phyloP scores from a whole-genome alignment of 495 filamentous ascomycete genomes.

The Penicillium malachiteum region DNA sequence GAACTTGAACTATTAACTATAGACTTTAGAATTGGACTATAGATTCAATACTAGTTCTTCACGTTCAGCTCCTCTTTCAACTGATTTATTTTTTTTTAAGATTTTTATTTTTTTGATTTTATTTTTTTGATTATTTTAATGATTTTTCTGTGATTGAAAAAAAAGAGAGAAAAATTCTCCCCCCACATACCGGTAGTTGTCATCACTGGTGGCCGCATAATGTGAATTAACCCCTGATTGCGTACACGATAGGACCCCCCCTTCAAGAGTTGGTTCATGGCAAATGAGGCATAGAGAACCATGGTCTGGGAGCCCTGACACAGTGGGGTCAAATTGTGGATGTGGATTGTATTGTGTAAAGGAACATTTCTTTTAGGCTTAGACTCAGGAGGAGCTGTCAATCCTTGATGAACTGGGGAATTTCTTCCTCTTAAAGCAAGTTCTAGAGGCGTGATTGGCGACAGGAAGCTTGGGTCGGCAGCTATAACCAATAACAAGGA shows the following conservation, averaged over 20 bases:
- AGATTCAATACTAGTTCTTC: background rate
- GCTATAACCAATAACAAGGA: conserved; percentile 23
- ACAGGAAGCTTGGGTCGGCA: conserved; percentile 21
- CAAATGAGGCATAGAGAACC: conserved; percentile 33
- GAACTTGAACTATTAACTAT: background rate
- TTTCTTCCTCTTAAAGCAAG: no score
- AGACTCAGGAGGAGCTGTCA: conserved; percentile 25
- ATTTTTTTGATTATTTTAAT: background rate
- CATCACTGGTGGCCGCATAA: conserved; percentile 4
- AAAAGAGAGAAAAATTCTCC: no score
- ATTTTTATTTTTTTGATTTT: background rate
- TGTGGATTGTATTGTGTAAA: conserved; percentile 3
- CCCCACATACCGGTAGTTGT: background rate
- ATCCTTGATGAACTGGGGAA: conserved; percentile 35
- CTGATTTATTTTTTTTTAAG: background rate
- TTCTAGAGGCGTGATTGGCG: no score
- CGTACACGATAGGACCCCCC: conserved; percentile 23
- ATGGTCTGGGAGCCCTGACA: conserved; percentile 34
- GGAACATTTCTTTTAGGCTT: conserved; percentile 16
- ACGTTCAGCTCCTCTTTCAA: background rate
- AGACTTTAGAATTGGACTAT: background rate
- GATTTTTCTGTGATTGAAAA: conserved; percentile 8
- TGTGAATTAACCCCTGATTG: conserved; percentile 30
- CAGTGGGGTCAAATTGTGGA: conserved; percentile 25
- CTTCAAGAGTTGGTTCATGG: conserved; percentile 23